A percentile compares a stretch with the other conserved stretches of the same genome.
phyloP scores from a whole-genome alignment of 148 eudicot species.

The Vaccinium myrtillus region DNA sequence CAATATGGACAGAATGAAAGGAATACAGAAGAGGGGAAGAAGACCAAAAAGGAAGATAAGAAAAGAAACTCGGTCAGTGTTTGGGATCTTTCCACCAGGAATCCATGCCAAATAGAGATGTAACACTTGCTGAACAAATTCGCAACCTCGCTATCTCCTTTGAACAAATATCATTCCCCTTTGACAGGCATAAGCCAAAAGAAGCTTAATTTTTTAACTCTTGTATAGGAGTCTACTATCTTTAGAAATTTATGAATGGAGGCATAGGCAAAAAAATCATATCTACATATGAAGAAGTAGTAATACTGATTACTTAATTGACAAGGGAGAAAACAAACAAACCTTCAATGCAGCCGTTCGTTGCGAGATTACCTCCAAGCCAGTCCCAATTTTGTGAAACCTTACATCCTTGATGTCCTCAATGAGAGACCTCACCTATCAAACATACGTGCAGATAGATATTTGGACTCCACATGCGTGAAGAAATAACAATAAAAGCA shows the following conservation, averaged over 20 bases:
- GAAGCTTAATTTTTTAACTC: neutral
- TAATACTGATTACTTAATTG: neutral
- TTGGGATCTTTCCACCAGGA: neutral
- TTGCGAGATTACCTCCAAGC: constrained; percentile 82
- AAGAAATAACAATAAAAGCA: constrained; percentile 10
- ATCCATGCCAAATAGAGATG: neutral
- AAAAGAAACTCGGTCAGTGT: neutral
- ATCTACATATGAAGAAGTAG: neutral
- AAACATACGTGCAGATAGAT: constrained; percentile 6
- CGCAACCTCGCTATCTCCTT: neutral
- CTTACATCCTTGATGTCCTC: constrained; percentile 97
- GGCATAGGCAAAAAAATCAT: neutral
- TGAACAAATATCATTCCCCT: neutral
- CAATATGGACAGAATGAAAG: neutral
- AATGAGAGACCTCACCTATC: constrained; percentile 85
- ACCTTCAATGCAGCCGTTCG: constrained; percentile 89
- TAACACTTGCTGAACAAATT: neutral
- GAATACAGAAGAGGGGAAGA: neutral
- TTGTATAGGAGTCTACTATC: neutral
- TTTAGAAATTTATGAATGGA: neutral
- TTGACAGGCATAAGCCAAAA: neutral
- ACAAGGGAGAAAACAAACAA: constrained; percentile 13
- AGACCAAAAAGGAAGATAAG: neutral
- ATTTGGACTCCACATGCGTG: neutral
- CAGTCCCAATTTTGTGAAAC: constrained; percentile 91